Base-by-base conservation (phyloP, 805 yeast species). In the Candida hungchunana region DNA sequence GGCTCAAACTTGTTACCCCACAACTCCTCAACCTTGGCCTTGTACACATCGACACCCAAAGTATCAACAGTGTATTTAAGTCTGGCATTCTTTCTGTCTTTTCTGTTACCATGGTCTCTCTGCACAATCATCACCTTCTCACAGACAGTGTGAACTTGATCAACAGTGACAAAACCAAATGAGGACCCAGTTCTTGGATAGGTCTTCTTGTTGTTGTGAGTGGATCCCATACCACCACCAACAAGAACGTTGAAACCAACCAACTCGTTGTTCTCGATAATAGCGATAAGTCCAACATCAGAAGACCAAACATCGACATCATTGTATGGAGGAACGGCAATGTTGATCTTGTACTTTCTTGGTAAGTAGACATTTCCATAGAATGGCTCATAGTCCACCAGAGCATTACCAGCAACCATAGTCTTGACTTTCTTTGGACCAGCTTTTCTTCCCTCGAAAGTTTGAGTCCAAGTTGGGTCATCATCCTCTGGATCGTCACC, bases 181-280 rank as follows among this genome's bases (percentile, higher is more conserved):
- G 77, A 65, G 14, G 95, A 81, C 44, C 96, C 97, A 6, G 95
- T 77, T 66, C 97, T 77, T 53, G 97, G 97, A 59, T 90, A 90
- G 0, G 97, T 90, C 72, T 90, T 90, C 56, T 82, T 82, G 69
- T 90, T 90, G 73, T 89, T 90, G 62, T 90, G 97, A 11, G 97
- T 90, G 27, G 95, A 77, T 53, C 97, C 97, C 97, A 90, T 90
- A 72, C 97, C 97, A 67, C 97, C 97, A 62, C 97, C 97, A 46
- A 82, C 95, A 42, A 83, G 73, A 35, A 90, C 77, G 55, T 90
- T 90, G 71, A 77, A 90, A 39, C 97, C 97, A 41, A 71, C 58
- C 29, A 82, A 75, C 36, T 71, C 63, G 53, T 79, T 72, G 31
- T 63, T 60, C 49, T 75, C 76, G 30, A 87, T 79, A 54, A 90